Evolutionary conservation across 306 rosid species (phyloP), one percentile per base, ranked within the genome.

Genomic region (Vigna trinervia): DNA sequence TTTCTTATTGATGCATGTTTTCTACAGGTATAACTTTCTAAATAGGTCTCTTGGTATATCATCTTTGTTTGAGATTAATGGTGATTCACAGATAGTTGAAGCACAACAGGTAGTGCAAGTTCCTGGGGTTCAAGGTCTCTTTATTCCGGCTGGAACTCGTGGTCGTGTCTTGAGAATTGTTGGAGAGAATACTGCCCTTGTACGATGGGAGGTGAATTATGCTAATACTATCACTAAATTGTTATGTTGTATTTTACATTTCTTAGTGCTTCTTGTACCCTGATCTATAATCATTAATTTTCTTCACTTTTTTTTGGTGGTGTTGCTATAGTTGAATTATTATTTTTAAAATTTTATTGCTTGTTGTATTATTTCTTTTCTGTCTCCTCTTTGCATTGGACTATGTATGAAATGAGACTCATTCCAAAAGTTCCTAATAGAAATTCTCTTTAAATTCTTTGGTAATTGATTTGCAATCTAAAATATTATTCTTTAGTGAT

Each of bases 181-280:
- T 72, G 86, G 87, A 73, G 84, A 78, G 75, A 81, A 86, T 79
- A 83, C 91, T 62, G 95, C 89, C 89, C 97, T 94, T 85, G 98
- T 94, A 66, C 88, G 89, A 87, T 94, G 97, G 98, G 95, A 94
- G 97, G 98, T 94, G 84, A 81, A 53, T 78, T 56, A 23, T 54
- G 54, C 52, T n/a, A 51, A 23, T 78, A 56, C 17, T 65, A 1
- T 63, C 22, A 17, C 52, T 8, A 38, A 63, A 26, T 61, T 13
- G 43, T 13, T 62, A 70, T 72, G 39, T 54, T 82, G 76, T 41
- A 22, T 8, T 76, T 32, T 41, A 74, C 8, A 60, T 71, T 62
- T 78, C 34, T 36, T 26, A 50, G 75, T 78, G 61, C 53, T 53
- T 41, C 4, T 9, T 66, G 23, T 67, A 58, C 76, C 64, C 52